phyloP scores from a whole-genome alignment of 108 stramenopile species.

The Discostella stelligeroides region DNA sequence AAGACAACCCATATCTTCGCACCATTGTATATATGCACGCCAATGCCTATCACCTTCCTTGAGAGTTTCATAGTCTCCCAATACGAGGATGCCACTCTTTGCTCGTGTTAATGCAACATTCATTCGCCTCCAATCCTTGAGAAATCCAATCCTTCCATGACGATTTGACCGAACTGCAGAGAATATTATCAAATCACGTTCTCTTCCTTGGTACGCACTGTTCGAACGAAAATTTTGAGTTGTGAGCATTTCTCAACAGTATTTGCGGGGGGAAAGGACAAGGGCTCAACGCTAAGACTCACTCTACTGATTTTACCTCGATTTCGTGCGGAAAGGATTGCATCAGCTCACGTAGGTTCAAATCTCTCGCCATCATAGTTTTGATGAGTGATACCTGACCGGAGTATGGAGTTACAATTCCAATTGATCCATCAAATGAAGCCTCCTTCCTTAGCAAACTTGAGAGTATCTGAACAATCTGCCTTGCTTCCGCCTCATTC shows the following conservation, averaged over 20 bases:
- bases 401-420: conserved; percentile 95
- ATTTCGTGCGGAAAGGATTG: conserved; percentile 53
- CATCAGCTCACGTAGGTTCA: conserved; percentile 45
- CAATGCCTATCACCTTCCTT: conserved; percentile 87
- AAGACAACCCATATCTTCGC: conserved; percentile 59
- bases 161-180: conserved; percentile 94
- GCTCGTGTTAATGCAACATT: conserved; percentile 98
- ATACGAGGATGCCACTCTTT: conserved; percentile 81
- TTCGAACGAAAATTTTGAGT: background rate
- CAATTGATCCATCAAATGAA: conserved; percentile 62
- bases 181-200: conserved; percentile 93
- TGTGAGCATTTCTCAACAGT: background rate
- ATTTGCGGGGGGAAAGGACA: background rate
- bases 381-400: conserved; percentile 93
- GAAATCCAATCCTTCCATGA: conserved; percentile 92
- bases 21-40: conserved; percentile 83
- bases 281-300: conserved; percentile 5
- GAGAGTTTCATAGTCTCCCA: conserved; percentile 92
- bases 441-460: conserved; percentile 51
- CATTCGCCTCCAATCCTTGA: conserved; percentile 93
- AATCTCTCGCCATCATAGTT: conserved; percentile 61
- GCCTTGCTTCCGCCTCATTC: conserved; percentile 74
- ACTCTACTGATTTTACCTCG: conserved; percentile 92
- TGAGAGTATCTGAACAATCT: conserved; percentile 55
- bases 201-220: conserved; percentile 91